These are phyloP conservation scores for Hypoxylon sp. DNA, from an alignment of 2,329 filamentous ascomycete genomes.

Conservation along the genomic window DNA sequence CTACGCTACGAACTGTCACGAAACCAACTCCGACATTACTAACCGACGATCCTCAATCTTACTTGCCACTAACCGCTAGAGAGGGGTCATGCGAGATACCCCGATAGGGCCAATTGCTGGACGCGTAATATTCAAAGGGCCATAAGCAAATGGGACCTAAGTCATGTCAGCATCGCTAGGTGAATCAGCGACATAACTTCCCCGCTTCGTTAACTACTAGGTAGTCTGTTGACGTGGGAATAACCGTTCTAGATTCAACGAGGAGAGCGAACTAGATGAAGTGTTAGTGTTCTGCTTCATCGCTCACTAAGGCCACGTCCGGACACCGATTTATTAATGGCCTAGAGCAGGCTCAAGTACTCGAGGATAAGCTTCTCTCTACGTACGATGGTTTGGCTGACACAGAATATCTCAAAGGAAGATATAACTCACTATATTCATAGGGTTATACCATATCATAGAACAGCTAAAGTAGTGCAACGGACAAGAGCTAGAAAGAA, in stretches of 20 bases:
- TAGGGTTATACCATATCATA: not conserved
- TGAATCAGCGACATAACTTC: not conserved
- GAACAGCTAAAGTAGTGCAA: not conserved
- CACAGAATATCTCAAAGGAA: not conserved
- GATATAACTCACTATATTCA: not conserved
- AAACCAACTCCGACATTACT: not conserved
- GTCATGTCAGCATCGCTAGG: not conserved
- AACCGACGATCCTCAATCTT: not conserved
- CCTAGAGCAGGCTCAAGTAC: not conserved
- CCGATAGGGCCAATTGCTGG: conserved; percentile 3
- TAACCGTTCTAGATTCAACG: not conserved
- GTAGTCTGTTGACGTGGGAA: not conserved
- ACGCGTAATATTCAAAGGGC: not conserved
- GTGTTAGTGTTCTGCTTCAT: not conserved
- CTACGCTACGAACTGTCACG: not conserved
- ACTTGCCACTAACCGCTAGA: not conserved
- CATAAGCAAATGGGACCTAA: not conserved
- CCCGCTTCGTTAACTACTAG: not conserved
- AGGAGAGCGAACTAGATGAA: not conserved
- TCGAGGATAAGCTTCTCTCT: not conserved
- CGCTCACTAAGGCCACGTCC: not conserved
- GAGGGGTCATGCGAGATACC: conserved; percentile 20
- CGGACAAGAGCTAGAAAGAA: not conserved
- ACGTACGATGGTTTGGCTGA: not conserved
- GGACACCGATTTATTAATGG: not conserved